Percentiles rank a stretch among this genome's conserved stretches.
phyloP scores from a whole-genome alignment of 176 grass and related monocot genomes.

The Triticum aestivum region DNA sequence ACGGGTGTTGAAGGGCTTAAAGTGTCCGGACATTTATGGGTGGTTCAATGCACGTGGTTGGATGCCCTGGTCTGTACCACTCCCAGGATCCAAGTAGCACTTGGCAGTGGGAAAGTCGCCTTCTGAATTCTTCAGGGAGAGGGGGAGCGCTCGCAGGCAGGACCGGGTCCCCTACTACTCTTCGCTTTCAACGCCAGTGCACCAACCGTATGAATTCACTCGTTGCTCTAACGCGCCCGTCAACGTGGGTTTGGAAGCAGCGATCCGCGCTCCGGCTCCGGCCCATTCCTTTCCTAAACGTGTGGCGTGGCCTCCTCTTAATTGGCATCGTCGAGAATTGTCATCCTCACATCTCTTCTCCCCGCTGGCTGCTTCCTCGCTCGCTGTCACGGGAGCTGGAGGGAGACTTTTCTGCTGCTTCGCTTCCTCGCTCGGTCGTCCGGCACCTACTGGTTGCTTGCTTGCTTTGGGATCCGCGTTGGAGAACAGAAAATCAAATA shows the following conservation, averaged over 20 bases:
- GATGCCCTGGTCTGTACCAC: no score
- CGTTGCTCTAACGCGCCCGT: background rate
- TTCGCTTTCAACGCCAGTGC: constrained; percentile 13
- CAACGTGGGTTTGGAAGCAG: constrained; percentile 45
- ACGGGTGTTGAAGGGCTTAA: no score
- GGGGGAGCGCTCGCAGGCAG: no score
- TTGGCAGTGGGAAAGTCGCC: background rate
- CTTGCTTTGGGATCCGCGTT: constrained; percentile 1
- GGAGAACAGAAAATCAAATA: background rate
- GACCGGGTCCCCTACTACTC: constrained; percentile 15
- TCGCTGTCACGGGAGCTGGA: background rate
- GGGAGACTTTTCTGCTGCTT: background rate
- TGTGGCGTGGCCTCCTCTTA: background rate
- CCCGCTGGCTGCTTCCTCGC: background rate
- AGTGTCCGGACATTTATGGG: no score
- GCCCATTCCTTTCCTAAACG: background rate
- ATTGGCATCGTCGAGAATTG: background rate
- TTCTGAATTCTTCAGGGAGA: background rate
- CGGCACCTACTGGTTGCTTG: constrained; percentile 1
- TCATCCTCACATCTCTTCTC: background rate
- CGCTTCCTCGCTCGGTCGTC: background rate
- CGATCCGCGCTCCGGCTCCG: constrained; percentile 1
- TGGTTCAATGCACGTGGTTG: no score
- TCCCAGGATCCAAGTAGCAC: background rate
- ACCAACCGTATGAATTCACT: background rate